Conservation (phyloP, 495 filamentous ascomycete genomes). For the Daldinia decipiens region DNA sequence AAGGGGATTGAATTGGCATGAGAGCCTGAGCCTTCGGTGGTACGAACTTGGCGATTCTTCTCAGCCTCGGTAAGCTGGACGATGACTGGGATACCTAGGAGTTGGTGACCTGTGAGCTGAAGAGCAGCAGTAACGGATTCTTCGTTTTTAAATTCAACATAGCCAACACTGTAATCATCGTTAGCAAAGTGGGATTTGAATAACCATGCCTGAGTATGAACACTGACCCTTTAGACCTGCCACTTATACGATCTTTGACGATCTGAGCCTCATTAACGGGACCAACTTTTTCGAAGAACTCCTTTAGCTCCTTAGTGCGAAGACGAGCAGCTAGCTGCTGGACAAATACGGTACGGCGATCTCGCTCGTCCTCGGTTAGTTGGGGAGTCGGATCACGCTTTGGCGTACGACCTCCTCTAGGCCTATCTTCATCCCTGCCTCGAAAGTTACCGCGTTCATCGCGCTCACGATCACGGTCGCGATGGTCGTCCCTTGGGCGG, state of each 20-base stretch:
- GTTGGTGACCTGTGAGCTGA: constrained; percentile 97
- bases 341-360: constrained; percentile 96
- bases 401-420: constrained; percentile 62
- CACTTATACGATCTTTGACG: constrained; percentile 97
- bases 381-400: constrained; percentile 64
- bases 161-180: constrained; percentile 78
- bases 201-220: constrained; percentile 1
- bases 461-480: constrained; percentile 62
- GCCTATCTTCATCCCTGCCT: constrained; percentile 63
- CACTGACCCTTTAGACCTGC: constrained; percentile 94
- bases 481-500: constrained; percentile 71
- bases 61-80: constrained; percentile 98
- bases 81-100: constrained; percentile 98
- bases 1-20: constrained; percentile 84
- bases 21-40: constrained; percentile 72
- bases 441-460: constrained; percentile 60
- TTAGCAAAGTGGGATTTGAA: constrained; percentile 9
- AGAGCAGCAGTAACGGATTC: constrained; percentile 93
- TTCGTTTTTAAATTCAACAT: constrained; percentile 98
- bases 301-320: constrained; percentile 89
- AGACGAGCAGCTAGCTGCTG: constrained; percentile 95
- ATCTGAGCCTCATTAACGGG: constrained; percentile 98
- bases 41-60: constrained; percentile 97
- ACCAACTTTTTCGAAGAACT: constrained; percentile 96
- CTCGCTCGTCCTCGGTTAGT: constrained; percentile 93